Evolutionary conservation across 805 yeast species (phyloP), one percentile per base, ranked within the genome.

Genomic region (Candida andamanensis): DNA sequence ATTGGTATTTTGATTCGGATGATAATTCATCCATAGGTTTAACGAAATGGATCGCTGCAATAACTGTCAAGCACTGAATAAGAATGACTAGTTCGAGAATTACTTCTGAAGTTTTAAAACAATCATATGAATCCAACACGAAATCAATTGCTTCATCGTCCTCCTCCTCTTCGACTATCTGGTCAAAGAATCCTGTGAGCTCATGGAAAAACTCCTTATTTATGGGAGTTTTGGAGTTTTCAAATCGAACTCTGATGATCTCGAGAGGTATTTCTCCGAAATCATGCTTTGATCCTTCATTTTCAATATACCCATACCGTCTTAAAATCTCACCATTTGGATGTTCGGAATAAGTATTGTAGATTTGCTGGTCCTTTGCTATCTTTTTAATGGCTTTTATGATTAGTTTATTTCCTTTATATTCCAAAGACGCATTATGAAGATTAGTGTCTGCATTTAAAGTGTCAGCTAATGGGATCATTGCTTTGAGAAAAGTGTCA

Each of bases 391-490:
- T 74, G 1, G 95, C 74, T 28, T 71, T 68, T 94, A 92, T 85
- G n/a, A 74, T 76, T 20, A 89, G 58, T 6, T 53, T 50, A 4
- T 63, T 71, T 1, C 58, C 55, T 14, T 66, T 61, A 40, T 76
- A 76, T 25, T 68, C 69, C 39, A 87, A 58, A 36, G 78, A 72
- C 6, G 96, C 95, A 53, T 90, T 90, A 46, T 77, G 77, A 12
- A 72, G 61, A 6, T 69, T 68, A 1, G 95, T 82, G 49, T 89
- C 92, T 1, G 96, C 85, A 50, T 92, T 90, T 38, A 92, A 60
- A 15, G 85, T 78, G 51, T 90, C 98, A 0, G 97, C 97, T 28
- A 87, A 61, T 0, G 97, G 95, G 3, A 89, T 86, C 95, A 92
- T 81, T 1, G 94, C 80, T 52, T 89, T 89, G 42, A 70, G 60